These are phyloP conservation scores for Leishmania tropica DNA, from an alignment of 208 protist genomes.

Conservation along the genomic window DNA sequence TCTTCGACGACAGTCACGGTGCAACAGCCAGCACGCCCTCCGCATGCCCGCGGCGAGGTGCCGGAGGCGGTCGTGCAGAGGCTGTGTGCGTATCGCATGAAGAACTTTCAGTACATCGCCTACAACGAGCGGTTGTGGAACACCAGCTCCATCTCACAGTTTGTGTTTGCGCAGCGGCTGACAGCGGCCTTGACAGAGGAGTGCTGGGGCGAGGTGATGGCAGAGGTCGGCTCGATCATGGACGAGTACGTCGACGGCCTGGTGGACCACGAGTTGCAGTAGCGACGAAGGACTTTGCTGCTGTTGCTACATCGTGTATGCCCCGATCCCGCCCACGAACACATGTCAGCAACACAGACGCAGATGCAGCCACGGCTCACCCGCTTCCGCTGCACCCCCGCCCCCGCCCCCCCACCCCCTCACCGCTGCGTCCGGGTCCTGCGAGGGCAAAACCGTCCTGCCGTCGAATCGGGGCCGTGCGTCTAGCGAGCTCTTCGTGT, in stretches of 20 bases:
- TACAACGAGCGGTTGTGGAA: conserved; percentile 89
- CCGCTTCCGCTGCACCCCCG: background rate
- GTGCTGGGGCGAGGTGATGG: conserved; percentile 74
- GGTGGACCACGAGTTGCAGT: conserved; percentile 83
- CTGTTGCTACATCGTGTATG: background rate
- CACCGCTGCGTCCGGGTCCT: background rate
- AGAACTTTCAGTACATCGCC: conserved; percentile 78
- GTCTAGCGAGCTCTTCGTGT: no score
- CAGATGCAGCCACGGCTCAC: background rate
- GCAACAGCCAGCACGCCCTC: background rate
- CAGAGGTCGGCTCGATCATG: conserved; percentile 77
- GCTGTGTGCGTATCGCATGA: conserved; percentile 62
- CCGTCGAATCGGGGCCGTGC: no score
- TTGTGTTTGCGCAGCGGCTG: conserved; percentile 82
- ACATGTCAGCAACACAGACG: background rate
- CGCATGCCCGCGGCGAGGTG: conserved; percentile 52
- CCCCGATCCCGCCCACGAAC: background rate
- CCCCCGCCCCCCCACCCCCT: no score
- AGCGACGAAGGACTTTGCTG: background rate
- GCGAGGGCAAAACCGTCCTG: no score
- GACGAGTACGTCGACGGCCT: conserved; percentile 89
- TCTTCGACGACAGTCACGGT: background rate
- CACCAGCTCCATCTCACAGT: conserved; percentile 79
- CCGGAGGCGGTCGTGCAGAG: conserved; percentile 70
- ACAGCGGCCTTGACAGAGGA: conserved; percentile 74